These are phyloP conservation scores for Priceomyces medius DNA, from an alignment of 805 yeast genomes.

Conservation along the genomic window DNA sequence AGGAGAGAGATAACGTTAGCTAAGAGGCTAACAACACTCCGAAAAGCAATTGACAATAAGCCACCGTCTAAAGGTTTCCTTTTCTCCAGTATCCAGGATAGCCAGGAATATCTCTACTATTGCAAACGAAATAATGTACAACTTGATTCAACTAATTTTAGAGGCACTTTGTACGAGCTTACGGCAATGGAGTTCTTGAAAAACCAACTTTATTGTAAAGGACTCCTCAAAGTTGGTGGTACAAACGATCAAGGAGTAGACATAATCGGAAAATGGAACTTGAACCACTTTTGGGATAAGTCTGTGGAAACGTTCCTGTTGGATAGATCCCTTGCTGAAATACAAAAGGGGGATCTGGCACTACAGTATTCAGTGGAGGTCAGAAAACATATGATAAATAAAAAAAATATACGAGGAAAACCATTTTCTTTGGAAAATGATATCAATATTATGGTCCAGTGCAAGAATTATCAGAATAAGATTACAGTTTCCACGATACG, in stretches of 20 bases:
- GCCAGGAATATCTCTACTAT: conserved; percentile 28
- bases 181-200: conserved; percentile 40
- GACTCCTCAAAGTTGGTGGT: conserved; percentile 51
- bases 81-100: conserved; percentile 17
- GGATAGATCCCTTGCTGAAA: not conserved
- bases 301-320: conserved; percentile 1
- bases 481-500: conserved; percentile 49
- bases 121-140: conserved; percentile 23
- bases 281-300: conserved; percentile 21
- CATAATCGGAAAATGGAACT: conserved; percentile 52
- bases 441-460: conserved; percentile 50
- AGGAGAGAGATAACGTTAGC: conserved; percentile 3
- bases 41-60: conserved; percentile 1
- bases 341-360: conserved; percentile 10
- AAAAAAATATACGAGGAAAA: not conserved
- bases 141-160: conserved; percentile 43
- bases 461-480: conserved; percentile 48
- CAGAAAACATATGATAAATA: not conserved
- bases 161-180: conserved; percentile 58
- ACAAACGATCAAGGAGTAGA: conserved; percentile 59
- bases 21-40: conserved; percentile 4
- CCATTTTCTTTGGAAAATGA: conserved; percentile 25
- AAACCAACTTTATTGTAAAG: conserved; percentile 33
- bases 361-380: conserved; percentile 19
- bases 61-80: not conserved